Conservation (phyloP, 1,139 yeast species). For the Suhomyces bokatorum region DNA sequence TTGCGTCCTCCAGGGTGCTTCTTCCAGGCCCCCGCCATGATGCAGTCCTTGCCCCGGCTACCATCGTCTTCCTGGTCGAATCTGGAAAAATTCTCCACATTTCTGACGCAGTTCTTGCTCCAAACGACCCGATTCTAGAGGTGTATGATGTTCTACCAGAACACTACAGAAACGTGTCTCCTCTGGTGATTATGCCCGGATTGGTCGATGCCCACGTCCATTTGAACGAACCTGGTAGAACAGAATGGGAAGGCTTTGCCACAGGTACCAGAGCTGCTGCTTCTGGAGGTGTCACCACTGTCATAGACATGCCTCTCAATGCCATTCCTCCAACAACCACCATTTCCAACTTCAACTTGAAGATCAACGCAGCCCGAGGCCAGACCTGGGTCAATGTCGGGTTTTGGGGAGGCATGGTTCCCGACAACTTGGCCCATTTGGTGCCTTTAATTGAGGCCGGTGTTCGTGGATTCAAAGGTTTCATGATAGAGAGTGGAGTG, state of each 20-base stretch:
- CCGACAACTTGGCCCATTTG: conserved; percentile 67
- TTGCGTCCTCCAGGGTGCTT: conserved; percentile 67
- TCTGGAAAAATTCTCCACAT: conserved; percentile 68
- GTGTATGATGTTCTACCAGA: conserved; percentile 43
- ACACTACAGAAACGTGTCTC: conserved; percentile 57
- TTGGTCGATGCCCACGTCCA: conserved; percentile 93
- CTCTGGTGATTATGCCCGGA: conserved; percentile 78
- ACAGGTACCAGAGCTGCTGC: conserved; percentile 93
- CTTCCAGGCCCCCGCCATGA: conserved; percentile 27
- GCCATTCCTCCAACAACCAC: conserved; percentile 96
- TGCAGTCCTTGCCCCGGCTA: conserved; percentile 57
- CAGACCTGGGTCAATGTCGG: conserved; percentile 94
- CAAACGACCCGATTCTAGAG: conserved; percentile 38
- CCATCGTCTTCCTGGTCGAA: conserved; percentile 60
- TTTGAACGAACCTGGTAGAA: conserved; percentile 89
- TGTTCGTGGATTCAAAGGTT: conserved; percentile 90
- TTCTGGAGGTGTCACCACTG: conserved; percentile 94
- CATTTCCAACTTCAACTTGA: conserved; percentile 68
- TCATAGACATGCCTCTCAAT: conserved; percentile 92
- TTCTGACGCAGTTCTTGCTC: conserved; percentile 28
- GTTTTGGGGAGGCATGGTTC: conserved; percentile 94
- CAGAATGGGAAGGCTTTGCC: conserved; percentile 95
- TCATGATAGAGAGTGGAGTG: conserved; percentile 88
- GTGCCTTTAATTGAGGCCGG: conserved; percentile 79
- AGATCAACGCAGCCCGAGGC: conserved; percentile 73